Base-by-base conservation (phyloP, 495 filamentous ascomycete species). In the Penicillium canescens region DNA sequence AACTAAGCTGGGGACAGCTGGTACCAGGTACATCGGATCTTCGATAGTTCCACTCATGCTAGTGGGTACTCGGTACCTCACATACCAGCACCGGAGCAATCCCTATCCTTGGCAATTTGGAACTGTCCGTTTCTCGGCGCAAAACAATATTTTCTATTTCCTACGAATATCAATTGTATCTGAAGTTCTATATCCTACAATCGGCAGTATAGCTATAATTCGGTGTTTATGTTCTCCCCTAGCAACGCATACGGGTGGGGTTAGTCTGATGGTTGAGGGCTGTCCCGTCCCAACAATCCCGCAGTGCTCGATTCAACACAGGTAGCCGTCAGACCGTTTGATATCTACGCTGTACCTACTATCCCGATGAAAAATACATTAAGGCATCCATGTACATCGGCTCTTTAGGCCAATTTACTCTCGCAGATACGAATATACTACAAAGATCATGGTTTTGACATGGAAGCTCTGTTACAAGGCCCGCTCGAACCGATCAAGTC, bases 381-480 rank as follows among this genome's bases (percentile, higher is more conserved):
- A 31, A 31, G 2, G 8, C 8, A 5, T 31, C 6, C 34, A 11
- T 38, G 11, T 48, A 21, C 13, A 31, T 31, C 6, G 18, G 42
- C 6, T 34, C 3, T 13, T 18, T 16, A 8, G 16, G 9, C 9
- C 28, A 31, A 31, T 31, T 8, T 31, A 31, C 28, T 9, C 28
- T 1, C 6, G 26, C 26, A 33, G 8, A 24, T 16, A 48, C 37
- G n/a, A 24, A 51, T 31, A 42, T 21, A 41, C 46, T 48, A 48
- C 35, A 45, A 13, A 28, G 44, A 34, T 37, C 45, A 37, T 34
- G 35, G 38, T 42, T 42, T 57, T 55, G 60, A 64, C 58, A 36
- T 60, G 66, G 68, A 70, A 73, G 65, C 69, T 68, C 66, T 73
- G 71, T 72, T 73, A 73, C 70, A 71, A 76, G 73, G 71, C 67